Base-by-base conservation (phyloP, 768 basidiomycete species). In the Boletus coccyginus region DNA sequence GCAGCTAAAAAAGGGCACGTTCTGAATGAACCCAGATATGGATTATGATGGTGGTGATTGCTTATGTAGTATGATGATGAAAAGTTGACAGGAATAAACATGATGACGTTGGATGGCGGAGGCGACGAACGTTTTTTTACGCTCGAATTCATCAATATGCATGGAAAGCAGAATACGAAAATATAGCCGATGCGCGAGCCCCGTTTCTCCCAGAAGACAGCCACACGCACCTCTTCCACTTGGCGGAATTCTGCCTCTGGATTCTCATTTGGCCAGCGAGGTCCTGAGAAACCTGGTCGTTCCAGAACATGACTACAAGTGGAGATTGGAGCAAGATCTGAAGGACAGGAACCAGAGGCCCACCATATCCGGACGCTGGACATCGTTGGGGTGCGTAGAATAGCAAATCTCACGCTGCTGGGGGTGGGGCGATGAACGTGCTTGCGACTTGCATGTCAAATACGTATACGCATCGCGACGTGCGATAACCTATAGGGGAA, bases 1-100 rank as follows among this genome's bases (percentile, higher is more conserved):
- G 21, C 10, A 19, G 6, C 35, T 32, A 44, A 53, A 66, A 62
- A 62, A 48, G 41, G 33, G 39, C 2, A 49, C 45, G 38, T 35
- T 40, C 49, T 27, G 40, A 40, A 39, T 53, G 38, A 43, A 33
- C 55, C n/a, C 41, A 58, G 63, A 65, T 65, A 62, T 62, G 46
- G 41, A n/a, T 40, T 38, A 38, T 41, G 53, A 41, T 55, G 42
- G 35, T 10, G 29, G 12, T 49, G 53, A 58, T 64, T 46, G 21
- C 21, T 21, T 21, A 21, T 21, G 21, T 21, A 19, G 8, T 29
- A 35, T 44, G 14, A 36, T 52, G 41, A 27, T 32, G 42, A 44
- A 39, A 33, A 14, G 8, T 50, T 31, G 46, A 40, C 44, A 40
- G 46, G 19, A 32, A 32, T 21, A 39, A 21, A 17, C 6, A 2